phyloP scores from a whole-genome alignment of 1,284 basidiomycete genomes.

The Neolentinus lepideus region DNA sequence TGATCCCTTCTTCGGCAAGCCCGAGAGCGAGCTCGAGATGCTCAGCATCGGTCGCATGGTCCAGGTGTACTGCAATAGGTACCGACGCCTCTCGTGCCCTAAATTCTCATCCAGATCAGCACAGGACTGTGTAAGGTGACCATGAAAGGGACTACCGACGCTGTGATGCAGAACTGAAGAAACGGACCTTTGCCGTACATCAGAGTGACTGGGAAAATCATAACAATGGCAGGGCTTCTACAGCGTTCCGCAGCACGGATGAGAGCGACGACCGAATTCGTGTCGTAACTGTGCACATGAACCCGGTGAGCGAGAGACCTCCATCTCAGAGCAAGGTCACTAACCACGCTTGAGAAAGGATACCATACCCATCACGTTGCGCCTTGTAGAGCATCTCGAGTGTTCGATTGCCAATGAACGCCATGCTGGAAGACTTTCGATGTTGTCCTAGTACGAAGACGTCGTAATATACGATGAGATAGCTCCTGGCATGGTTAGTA shows the following conservation, averaged over 20 bases:
- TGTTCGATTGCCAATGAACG: constrained; percentile 27
- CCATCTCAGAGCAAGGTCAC: constrained; percentile 4
- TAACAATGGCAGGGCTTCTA: constrained; percentile 37
- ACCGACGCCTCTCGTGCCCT: constrained; percentile 39
- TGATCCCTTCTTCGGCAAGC: constrained; percentile 38
- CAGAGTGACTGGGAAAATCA: constrained; percentile 40
- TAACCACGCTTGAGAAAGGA: constrained; percentile 38
- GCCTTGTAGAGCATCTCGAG: constrained; percentile 34
- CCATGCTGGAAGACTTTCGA: constrained; percentile 8
- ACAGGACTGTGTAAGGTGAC: neutral
- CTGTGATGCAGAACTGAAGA: constrained; percentile 37
- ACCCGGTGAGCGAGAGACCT: neutral
- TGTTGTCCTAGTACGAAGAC: neutral
- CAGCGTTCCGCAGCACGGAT: constrained; percentile 39
- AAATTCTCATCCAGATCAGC: neutral
- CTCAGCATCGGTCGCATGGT: constrained; percentile 40
- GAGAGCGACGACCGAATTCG: constrained; percentile 36
- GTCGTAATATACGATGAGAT: neutral
- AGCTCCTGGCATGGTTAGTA: neutral
- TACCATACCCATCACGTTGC: constrained; percentile 36
- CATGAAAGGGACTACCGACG: constrained; percentile 19
- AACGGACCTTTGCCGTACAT: constrained; percentile 39
- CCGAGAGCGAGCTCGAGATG: constrained; percentile 38
- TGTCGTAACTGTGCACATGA: constrained; percentile 30
- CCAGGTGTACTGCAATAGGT: constrained; percentile 41